phyloP scores from a whole-genome alignment of 2,329 filamentous ascomycete species.

The Neopestalotiopsis rosae region DNA sequence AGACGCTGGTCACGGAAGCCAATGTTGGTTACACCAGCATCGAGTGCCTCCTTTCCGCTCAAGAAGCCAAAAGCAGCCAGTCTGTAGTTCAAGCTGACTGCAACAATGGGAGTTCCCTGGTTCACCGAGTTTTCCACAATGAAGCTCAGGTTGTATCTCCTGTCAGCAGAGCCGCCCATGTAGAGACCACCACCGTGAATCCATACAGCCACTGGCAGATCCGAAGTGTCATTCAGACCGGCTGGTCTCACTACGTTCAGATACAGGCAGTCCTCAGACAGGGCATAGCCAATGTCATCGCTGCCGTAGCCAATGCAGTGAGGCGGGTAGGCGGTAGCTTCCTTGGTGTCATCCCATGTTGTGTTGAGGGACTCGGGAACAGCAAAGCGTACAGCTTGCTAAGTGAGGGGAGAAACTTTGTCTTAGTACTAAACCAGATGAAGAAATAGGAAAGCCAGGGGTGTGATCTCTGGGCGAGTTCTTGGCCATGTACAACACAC shows the following conservation, averaged over 20 bases:
- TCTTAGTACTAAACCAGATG: conserved; percentile 34
- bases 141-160: conserved; percentile 64
- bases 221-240: conserved; percentile 23
- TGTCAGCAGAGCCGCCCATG: conserved; percentile 40
- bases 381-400: conserved; percentile 44
- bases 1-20: conserved; percentile 52
- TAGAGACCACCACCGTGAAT: conserved; percentile 51
- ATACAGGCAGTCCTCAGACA: conserved; percentile 36
- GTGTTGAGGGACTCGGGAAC: conserved; percentile 50
- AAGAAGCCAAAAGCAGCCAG: conserved; percentile 54
- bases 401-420: conserved; percentile 33
- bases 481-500: conserved; percentile 24
- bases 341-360: conserved; percentile 40
- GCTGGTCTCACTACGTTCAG: conserved; percentile 35
- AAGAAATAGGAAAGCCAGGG: background rate
- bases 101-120: conserved; percentile 52
- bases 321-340: conserved; percentile 46
- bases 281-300: conserved; percentile 24
- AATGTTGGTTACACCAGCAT: conserved; percentile 50
- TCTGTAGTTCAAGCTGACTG: conserved; percentile 53
- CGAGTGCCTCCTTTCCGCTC: conserved; percentile 42
- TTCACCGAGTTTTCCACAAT: conserved; percentile 55
- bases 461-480: background rate
- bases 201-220: conserved; percentile 61
- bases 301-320: conserved; percentile 51